Evolutionary conservation across 768 basidiomycete genomes (phyloP), one percentile per base, ranked within the genome.

Genomic region (Trametes coccinea): DNA sequence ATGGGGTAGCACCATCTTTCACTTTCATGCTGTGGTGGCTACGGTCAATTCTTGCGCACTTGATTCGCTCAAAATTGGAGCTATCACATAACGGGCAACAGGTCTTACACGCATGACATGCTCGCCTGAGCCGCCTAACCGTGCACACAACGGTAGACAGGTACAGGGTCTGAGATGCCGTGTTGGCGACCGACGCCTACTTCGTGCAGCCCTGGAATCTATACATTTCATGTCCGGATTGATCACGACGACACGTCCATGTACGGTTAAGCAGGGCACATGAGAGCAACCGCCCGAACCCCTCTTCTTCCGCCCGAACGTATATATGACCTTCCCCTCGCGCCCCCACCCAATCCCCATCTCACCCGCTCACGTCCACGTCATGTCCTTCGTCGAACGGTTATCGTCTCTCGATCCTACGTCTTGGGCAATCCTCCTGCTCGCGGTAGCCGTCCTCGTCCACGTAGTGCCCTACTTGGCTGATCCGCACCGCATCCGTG

Each of bases 401-500:
- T 57, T 67, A 45, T 13, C 60, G 16, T 49, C 53, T n/a, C 43
- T 67, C 52, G 55, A 66, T 39, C 60, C 61, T 2, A 13, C 56
- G 46, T 67, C 59, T 17, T 64, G 67, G 58, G 67, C 70, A 10
- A 11, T 59, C 11, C 54, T 69, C 22, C 50, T 66, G 37, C 34
- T 67, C 29, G 60, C 63, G 22, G 52, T 57, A 16, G 53, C 69
- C 54, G 52, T 73, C 17, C 63, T 73, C 27, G 58, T 43, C 14
- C 76, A 81, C 64, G 17, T 82, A 48, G 40, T 82, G 13, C 76
- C 78, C 0, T 93, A 84, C 72, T 59, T 90, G 14, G 58, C 78
- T 34, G 87, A 92, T 65, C 72, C 83, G 0, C 78, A 85, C 70
- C 74, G 78, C n/a, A 81, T 91, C 40, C 83, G 86, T 39, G 70